These are phyloP conservation scores for Clavariopsis aquatica DNA, from an alignment of 495 filamentous ascomycete genomes.

Conservation along the genomic window DNA sequence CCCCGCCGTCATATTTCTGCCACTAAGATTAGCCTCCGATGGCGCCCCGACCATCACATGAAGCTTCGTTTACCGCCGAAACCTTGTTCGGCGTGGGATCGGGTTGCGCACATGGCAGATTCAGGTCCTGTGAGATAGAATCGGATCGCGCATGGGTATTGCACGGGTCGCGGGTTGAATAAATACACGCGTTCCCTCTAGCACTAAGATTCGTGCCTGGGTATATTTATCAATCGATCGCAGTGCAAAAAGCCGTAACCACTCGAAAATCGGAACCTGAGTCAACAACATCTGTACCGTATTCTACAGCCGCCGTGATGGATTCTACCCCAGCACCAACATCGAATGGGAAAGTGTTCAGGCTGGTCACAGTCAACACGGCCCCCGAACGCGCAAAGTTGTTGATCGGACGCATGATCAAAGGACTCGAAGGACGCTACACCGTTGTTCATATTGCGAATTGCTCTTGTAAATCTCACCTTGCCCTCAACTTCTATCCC, in stretches of 20 bases:
- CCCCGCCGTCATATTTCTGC: not conserved
- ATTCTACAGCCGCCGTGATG: not conserved
- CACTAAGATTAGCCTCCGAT: not conserved
- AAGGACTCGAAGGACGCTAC: constrained; percentile 61
- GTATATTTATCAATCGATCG: too few species aligned
- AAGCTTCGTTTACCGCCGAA: not conserved
- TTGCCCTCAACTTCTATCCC: not conserved
- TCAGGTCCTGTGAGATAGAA: too few species aligned
- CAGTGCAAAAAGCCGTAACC: too few species aligned
- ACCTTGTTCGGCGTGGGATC: not conserved
- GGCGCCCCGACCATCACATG: not conserved
- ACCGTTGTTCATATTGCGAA: constrained; percentile 62
- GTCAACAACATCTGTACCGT: not conserved
- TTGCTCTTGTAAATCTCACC: constrained; percentile 52
- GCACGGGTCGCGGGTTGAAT: too few species aligned
- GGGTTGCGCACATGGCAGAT: too few species aligned
- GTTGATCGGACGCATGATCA: constrained; percentile 60
- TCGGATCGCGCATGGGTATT: too few species aligned
- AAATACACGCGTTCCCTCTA: too few species aligned
- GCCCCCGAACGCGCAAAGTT: constrained; percentile 64
- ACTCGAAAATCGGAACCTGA: too few species aligned
- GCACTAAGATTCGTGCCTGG: too few species aligned
- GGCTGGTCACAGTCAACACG: constrained; percentile 68
- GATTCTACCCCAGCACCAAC: not conserved
- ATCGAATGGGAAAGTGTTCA: too few species aligned